Evolutionary conservation across 2,329 filamentous ascomycete genomes (phyloP).

Genomic region (Akanthomyces uredinophilus): DNA sequence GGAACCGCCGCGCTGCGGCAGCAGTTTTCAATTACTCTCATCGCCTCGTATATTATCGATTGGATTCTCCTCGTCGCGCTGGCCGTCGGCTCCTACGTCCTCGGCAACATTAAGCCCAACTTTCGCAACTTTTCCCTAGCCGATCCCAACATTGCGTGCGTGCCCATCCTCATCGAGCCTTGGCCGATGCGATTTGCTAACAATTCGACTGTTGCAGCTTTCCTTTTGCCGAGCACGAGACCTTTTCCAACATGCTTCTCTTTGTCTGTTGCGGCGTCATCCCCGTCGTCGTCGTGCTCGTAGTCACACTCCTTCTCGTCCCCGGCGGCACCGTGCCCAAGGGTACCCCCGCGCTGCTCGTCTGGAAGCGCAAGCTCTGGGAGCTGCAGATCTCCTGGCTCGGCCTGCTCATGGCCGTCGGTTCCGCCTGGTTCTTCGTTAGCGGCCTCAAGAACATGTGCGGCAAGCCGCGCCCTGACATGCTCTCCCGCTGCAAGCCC

Average conservation of each 20-base stretch:
- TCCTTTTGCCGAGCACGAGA: slow-evolving; percentile 65
- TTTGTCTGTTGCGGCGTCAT: slow-evolving; percentile 57
- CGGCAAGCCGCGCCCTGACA: slow-evolving; percentile 70
- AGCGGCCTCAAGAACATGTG: slow-evolving; percentile 78
- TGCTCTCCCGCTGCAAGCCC: slow-evolving; percentile 74
- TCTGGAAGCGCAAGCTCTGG: slow-evolving; percentile 83
- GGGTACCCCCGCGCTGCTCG: slow-evolving; percentile 55
- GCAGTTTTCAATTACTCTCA: slow-evolving; percentile 28
- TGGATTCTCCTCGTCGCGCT: slow-evolving; percentile 64
- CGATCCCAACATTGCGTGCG: slow-evolving; percentile 70
- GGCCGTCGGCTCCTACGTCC: slow-evolving; percentile 52
- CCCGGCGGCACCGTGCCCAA: slow-evolving; percentile 64
- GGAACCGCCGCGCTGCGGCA: slow-evolving; percentile 20
- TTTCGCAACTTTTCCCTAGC: slow-evolving; percentile 65
- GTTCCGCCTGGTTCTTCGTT: slow-evolving; percentile 72
- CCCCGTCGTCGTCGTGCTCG: slow-evolving; percentile 62
- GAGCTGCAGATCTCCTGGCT: slow-evolving; percentile 84
- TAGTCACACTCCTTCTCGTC: slow-evolving; percentile 65
- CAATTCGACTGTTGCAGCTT: slow-evolving; percentile 43
- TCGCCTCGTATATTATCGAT: slow-evolving; percentile 68
- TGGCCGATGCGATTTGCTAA: background rate
- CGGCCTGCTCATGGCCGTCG: slow-evolving; percentile 68
- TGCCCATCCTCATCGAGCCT: slow-evolving; percentile 8
- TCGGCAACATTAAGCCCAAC: slow-evolving; percentile 57
- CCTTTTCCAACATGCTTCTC: slow-evolving; percentile 62